phyloP scores from a whole-genome alignment of 441 rosid genomes.

The Erodium trifolium region DNA sequence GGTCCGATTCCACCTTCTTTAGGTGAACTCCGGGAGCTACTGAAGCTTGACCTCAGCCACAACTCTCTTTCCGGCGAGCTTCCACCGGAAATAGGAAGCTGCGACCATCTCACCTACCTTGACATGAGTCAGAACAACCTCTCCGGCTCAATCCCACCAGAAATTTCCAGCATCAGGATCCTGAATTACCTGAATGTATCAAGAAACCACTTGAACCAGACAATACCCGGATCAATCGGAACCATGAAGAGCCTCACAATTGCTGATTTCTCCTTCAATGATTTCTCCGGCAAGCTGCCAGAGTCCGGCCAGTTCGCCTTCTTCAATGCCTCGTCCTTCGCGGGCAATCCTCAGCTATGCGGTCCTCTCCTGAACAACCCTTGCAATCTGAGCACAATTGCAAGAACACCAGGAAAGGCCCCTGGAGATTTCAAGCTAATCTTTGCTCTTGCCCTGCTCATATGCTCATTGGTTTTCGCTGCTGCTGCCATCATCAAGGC shows the following conservation, averaged over 20 bases:
- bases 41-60: constrained; percentile 40
- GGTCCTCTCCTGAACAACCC: constrained; percentile 41
- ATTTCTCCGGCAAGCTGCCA: constrained; percentile 42
- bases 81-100: constrained; percentile 35
- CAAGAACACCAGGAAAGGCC: constrained; percentile 22
- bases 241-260: constrained; percentile 39
- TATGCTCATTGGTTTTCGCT: constrained; percentile 37
- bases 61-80: constrained; percentile 37
- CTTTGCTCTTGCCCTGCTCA: constrained; percentile 36
- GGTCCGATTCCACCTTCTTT: constrained; percentile 41
- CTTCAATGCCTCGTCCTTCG: constrained; percentile 42
- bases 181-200: constrained; percentile 45
- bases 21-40: constrained; percentile 27
- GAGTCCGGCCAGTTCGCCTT: constrained; percentile 39
- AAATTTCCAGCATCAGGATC: constrained; percentile 31
- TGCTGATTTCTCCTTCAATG: constrained; percentile 48
- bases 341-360: constrained; percentile 49
- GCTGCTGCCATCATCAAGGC: constrained; percentile 37
- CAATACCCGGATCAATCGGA: constrained; percentile 33
- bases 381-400: constrained; percentile 29
- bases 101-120: constrained; percentile 38
- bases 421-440: constrained; percentile 31
- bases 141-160: constrained; percentile 40
- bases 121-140: constrained; percentile 47
- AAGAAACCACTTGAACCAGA: constrained; percentile 34